Evolutionary conservation across 768 basidiomycete species (phyloP).

Genomic region (Termitomyces heimii): DNA sequence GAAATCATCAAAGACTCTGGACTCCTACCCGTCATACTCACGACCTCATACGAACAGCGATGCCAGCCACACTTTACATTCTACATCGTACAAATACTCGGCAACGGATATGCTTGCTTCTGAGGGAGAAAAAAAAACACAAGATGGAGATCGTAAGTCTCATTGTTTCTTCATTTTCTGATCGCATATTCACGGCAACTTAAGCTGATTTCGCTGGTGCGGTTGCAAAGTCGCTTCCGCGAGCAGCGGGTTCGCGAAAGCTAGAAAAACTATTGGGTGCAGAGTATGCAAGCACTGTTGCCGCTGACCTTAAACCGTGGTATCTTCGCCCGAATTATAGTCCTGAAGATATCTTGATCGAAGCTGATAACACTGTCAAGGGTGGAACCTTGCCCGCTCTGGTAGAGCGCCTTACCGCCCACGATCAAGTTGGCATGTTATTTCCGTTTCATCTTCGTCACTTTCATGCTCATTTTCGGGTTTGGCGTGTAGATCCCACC

Average conservation of each 20-base stretch:
- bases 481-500: slow-evolving; percentile 37
- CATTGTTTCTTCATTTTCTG: background rate
- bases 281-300: slow-evolving; percentile 38
- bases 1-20: slow-evolving; percentile 4
- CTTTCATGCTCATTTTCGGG: slow-evolving; percentile 2
- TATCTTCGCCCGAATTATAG: slow-evolving; percentile 80
- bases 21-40: background rate
- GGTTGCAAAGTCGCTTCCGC: slow-evolving; percentile 23
- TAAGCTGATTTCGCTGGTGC: slow-evolving; percentile 4
- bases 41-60: slow-evolving; percentile 20
- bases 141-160: slow-evolving; percentile 28
- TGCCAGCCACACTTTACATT: background rate
- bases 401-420: slow-evolving; percentile 86
- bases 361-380: slow-evolving; percentile 76
- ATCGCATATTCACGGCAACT: background rate
- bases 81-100: slow-evolving; percentile 3
- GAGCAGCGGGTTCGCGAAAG: slow-evolving; percentile 42
- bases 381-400: slow-evolving; percentile 85
- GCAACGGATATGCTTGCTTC: slow-evolving; percentile 3
- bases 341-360: slow-evolving; percentile 77
- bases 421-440: slow-evolving; percentile 77
- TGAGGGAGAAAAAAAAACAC: slow-evolving; percentile 6
- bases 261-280: slow-evolving; percentile 64
- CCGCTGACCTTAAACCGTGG: slow-evolving; percentile 59
- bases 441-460: background rate